Conservation (phyloP, 75 land plant genomes). For the Azolla pinnata region DNA sequence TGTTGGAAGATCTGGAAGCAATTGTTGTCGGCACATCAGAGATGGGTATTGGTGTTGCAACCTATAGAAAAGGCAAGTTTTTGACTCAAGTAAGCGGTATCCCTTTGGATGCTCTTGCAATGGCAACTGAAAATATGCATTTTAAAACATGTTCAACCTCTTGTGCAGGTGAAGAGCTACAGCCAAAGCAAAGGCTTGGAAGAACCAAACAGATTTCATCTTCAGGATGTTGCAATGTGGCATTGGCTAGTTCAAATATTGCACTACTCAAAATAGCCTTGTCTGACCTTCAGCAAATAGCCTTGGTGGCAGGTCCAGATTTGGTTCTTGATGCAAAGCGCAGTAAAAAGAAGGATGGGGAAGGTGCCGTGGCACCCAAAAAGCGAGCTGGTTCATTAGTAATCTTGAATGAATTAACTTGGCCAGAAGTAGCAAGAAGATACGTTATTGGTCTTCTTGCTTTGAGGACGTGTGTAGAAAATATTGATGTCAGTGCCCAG, state of each 20-base stretch:
- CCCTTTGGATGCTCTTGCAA: neutral
- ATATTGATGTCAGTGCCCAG: conserved; percentile 37
- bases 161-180: neutral
- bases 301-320: conserved; percentile 38
- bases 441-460: conserved; percentile 54
- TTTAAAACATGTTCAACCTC: no score
- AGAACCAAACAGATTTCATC: neutral
- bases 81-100: neutral
- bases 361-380: conserved; percentile 30
- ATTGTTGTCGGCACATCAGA: conserved; percentile 23
- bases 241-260: conserved; percentile 46
- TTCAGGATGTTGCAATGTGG: conserved; percentile 32
- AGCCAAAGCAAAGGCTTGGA: neutral
- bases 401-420: conserved; percentile 73
- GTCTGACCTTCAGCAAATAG: conserved; percentile 53
- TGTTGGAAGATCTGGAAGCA: conserved; percentile 70
- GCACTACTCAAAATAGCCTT: conserved; percentile 55
- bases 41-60: neutral
- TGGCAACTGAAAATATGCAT: neutral
- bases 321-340: conserved; percentile 48
- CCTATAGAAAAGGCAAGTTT: neutral
- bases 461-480: conserved; percentile 48
- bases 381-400: conserved; percentile 41
- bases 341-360: conserved; percentile 63
- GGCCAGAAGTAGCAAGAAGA: conserved; percentile 87